A percentile compares a stretch with the other conserved stretches of the same genome.
phyloP scores from a whole-genome alignment of 345 rosid genomes.

The Rhodamnia argentea region DNA sequence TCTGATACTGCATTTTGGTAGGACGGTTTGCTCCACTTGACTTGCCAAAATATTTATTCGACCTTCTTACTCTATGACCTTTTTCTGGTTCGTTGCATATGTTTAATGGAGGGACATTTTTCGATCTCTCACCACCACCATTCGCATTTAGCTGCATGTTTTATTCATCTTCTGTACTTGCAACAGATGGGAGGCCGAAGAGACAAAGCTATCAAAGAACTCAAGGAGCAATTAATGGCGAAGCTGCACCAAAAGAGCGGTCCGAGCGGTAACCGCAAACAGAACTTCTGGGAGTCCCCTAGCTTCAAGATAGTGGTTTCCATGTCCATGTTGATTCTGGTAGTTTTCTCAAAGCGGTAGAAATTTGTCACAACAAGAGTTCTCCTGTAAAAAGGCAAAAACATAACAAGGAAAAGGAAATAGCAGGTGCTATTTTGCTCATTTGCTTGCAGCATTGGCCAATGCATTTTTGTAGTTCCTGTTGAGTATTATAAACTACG shows the following conservation, averaged over 20 bases:
- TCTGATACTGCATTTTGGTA: background rate
- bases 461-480: background rate
- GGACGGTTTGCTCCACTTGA: background rate
- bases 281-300: conserved; percentile 76
- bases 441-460: background rate
- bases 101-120: background rate
- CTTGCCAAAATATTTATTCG: background rate
- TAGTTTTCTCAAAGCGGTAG: conserved; percentile 67
- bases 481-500: background rate
- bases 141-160: background rate
- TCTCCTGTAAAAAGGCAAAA: background rate
- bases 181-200: conserved; percentile 76
- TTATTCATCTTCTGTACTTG: background rate
- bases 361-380: background rate
- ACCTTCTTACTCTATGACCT: background rate
- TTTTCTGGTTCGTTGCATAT: background rate
- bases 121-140: background rate
- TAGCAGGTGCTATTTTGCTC: background rate
- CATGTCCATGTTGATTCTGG: conserved; percentile 82
- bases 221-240: conserved; percentile 48
- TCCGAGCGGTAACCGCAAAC: conserved; percentile 22
- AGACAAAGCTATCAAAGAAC: conserved; percentile 66
- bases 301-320: conserved; percentile 76
- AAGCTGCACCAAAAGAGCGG: conserved; percentile 20
- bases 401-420: background rate